These are phyloP conservation scores for Rhizophlyctis rosea DNA, from an alignment of 192 early-diverging fungal species.

Conservation along the genomic window DNA sequence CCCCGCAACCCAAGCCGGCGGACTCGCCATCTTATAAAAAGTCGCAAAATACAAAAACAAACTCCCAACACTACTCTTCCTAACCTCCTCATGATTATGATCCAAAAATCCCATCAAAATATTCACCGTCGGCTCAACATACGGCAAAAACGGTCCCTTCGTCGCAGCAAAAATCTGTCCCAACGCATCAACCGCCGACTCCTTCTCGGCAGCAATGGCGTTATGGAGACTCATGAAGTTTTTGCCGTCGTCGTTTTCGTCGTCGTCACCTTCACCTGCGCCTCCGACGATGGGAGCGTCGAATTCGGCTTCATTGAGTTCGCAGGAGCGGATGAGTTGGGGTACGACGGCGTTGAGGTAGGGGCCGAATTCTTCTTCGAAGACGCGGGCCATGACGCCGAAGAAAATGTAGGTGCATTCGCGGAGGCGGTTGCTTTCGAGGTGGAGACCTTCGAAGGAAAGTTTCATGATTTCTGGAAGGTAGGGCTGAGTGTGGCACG, in stretches of 20 bases:
- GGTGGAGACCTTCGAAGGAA: conserved; percentile 72
- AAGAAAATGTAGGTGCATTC: conserved; percentile 89
- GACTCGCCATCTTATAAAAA: conserved; percentile 67
- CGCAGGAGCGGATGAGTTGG: conserved; percentile 75
- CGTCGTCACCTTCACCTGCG: conserved; percentile 63
- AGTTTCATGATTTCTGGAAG: conserved; percentile 71
- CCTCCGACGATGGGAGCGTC: too few species aligned
- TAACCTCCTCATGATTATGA: conserved; percentile 79
- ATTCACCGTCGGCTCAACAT: conserved; percentile 69
- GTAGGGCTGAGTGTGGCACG: conserved; percentile 46
- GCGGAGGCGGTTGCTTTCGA: conserved; percentile 69
- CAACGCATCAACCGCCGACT: conserved; percentile 83
- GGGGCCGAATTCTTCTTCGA: conserved; percentile 75
- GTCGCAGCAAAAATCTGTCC: conserved; percentile 85
- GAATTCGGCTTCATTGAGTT: conserved; percentile 71
- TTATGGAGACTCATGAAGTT: conserved; percentile 60
- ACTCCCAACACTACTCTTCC: conserved; percentile 69
- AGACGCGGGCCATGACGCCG: conserved; percentile 76
- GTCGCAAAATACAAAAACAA: conserved; percentile 78
- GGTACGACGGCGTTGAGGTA: conserved; percentile 76
- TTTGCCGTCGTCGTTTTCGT: conserved; percentile 42
- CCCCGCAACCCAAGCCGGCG: conserved; percentile 67
- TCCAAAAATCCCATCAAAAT: conserved; percentile 65
- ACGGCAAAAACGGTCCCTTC: conserved; percentile 72
- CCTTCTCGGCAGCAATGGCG: conserved; percentile 89